These are phyloP conservation scores for Kuraishia ogatae DNA, from an alignment of 805 yeast species.

Conservation along the genomic window DNA sequence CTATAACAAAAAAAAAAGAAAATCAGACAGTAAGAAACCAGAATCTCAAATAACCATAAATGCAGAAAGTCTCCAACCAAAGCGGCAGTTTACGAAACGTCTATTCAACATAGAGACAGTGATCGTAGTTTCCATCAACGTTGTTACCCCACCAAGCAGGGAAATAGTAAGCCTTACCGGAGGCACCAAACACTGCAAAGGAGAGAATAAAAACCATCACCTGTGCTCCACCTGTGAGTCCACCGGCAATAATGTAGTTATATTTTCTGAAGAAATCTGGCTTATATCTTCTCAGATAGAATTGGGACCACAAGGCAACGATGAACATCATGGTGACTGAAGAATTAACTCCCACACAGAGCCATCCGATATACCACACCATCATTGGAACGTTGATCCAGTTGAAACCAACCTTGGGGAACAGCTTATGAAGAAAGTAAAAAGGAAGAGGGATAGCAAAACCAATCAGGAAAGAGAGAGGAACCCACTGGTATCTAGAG, in stretches of 20 bases:
- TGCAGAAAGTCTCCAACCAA: background rate
- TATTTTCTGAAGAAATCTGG: constrained; percentile 28
- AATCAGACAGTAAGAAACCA: background rate
- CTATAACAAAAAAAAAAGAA: background rate
- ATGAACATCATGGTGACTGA: constrained; percentile 45
- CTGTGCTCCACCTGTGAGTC: constrained; percentile 37
- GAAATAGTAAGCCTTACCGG: constrained; percentile 19
- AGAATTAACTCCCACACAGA: constrained; percentile 72
- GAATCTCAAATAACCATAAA: background rate
- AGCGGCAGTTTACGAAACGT: background rate
- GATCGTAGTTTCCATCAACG: constrained; percentile 8
- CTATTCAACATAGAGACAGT: constrained; percentile 4
- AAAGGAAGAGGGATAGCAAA: constrained; percentile 33
- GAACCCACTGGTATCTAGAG: constrained; percentile 41
- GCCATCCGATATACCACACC: constrained; percentile 45
- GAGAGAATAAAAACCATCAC: constrained; percentile 22
- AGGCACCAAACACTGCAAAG: constrained; percentile 23
- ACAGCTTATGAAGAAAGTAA: constrained; percentile 21
- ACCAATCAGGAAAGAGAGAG: constrained; percentile 57
- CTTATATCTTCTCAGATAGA: constrained; percentile 16
- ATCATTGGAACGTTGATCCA: constrained; percentile 63
- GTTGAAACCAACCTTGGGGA: constrained; percentile 30
- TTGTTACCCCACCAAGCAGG: constrained; percentile 26
- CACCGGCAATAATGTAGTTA: constrained; percentile 41
- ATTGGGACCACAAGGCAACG: constrained; percentile 17